These are phyloP conservation scores for Malus hybrid DNA, from an alignment of 331 rosid species.

Conservation along the genomic window DNA sequence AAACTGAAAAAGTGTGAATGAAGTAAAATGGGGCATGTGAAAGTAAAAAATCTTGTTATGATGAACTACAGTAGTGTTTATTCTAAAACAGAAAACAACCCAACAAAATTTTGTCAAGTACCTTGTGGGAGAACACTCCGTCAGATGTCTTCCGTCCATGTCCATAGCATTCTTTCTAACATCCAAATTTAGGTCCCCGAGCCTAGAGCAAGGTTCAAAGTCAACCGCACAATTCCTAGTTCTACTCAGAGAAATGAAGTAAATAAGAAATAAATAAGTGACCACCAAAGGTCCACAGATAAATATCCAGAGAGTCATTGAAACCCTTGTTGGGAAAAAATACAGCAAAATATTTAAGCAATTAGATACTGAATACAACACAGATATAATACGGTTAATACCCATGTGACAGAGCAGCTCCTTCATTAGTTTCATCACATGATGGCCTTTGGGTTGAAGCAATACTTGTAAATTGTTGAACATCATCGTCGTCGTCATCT, in stretches of 20 bases:
- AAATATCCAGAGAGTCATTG: background rate
- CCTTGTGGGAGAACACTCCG: conserved; percentile 43
- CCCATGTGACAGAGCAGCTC: conserved; percentile 35
- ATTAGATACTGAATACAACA: background rate
- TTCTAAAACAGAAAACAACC: conserved; percentile 17
- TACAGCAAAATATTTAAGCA: conserved; percentile 2
- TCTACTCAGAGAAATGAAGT: conserved; percentile 25
- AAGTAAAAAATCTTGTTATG: background rate
- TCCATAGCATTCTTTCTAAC: conserved; percentile 52
- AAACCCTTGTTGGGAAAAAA: background rate
- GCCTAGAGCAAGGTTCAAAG: conserved; percentile 94
- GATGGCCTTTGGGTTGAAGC: conserved; percentile 32
- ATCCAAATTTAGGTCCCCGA: conserved; percentile 88
- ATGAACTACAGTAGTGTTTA: background rate
- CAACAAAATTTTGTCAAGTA: conserved; percentile 20
- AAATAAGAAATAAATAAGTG: conserved; percentile 1
- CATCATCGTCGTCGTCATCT: conserved; percentile 38
- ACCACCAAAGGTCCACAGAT: too few species aligned
- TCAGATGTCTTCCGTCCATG: conserved; percentile 31
- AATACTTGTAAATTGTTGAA: conserved; percentile 39
- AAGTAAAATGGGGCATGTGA: too few species aligned
- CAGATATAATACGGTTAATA: conserved; percentile 30
- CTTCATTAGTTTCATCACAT: conserved; percentile 43
- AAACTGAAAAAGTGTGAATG: too few species aligned
- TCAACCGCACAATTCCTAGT: conserved; percentile 54